Base-by-base conservation (phyloP, 2,329 filamentous ascomycete species). In the Lasiodiplodia sp. region DNA sequence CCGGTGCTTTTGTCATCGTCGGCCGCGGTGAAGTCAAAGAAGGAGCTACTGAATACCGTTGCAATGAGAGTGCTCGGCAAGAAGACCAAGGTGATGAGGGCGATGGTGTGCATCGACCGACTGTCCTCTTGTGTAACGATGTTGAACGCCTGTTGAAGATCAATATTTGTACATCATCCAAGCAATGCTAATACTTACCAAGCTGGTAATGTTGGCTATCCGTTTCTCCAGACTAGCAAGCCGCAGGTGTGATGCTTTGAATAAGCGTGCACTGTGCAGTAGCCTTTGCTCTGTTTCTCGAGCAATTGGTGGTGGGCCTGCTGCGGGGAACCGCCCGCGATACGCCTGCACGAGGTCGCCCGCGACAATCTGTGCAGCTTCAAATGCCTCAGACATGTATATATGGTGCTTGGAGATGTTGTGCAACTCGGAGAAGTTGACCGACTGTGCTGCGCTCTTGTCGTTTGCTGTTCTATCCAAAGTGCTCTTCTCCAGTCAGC, bases 61-160 rank as follows among this genome's bases (percentile, higher is more conserved):
- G 77, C 75, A 0, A 77, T 71, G 0, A 79, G 79, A 2, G 79
- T 77, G 1, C 79, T 74, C 2, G 82, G 82, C 51, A 84, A 75
- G 75, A 83, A 83, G 5, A 82, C 74, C 21, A 83, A 70, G 1
- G 82, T 83, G 69, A 82, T 74, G 10, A 83, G 75, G 0, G 82
- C 82, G 21, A 84, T 82, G 0, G 80, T 82, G 71, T 82, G 82
- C 82, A 84, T 83, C 14, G 79, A 81, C 18, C 78, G 75, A 49
- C 75, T 80, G 69, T 83, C 80, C 10, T 76, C 72, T 60, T 81
- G 79, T 3, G 78, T 79, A 23, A 82, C 79, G 0, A 80, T 73
- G 62, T 82, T 79, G 71, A 81, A 82, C 0, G 78, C 75, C 57
- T 73, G 2, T 16, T 2, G 21, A 44, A 12, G 8, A n/a, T 47